Evolutionary conservation across 495 filamentous ascomycete genomes (phyloP).

Genomic region (Annulohypoxylon nitens): DNA sequence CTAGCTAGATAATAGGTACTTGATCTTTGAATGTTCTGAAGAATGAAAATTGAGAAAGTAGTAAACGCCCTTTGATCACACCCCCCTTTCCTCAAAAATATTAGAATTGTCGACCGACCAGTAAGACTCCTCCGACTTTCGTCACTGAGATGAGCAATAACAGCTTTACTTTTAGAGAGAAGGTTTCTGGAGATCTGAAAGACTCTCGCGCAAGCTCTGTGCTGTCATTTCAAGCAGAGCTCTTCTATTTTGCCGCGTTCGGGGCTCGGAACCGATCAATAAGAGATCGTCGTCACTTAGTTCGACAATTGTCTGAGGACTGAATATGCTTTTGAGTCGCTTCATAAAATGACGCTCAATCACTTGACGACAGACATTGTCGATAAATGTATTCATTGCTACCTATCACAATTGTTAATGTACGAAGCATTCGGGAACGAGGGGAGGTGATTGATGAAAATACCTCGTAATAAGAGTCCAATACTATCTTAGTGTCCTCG

Average conservation of each 20-base stretch:
- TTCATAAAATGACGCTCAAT: too few species aligned
- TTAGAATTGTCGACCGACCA: background rate
- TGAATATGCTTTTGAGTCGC: too few species aligned
- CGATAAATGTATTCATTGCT: too few species aligned
- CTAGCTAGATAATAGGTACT: background rate
- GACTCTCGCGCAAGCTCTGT: conserved; percentile 13
- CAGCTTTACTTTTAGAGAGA: background rate
- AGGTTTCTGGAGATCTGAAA: conserved; percentile 11
- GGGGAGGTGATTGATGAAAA: too few species aligned
- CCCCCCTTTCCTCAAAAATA: background rate
- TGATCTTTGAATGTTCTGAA: background rate
- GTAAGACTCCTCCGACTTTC: background rate
- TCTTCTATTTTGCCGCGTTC: too few species aligned
- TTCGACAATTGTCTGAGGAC: too few species aligned
- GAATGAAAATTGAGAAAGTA: background rate
- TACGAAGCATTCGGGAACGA: too few species aligned
- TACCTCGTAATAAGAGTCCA: too few species aligned
- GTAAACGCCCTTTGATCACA: background rate
- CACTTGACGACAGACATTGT: too few species aligned
- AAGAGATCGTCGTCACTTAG: conserved; percentile 29
- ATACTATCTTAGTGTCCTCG: too few species aligned
- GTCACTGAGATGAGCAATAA: background rate
- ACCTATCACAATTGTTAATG: too few species aligned
- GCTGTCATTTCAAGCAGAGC: too few species aligned
- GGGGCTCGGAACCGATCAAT: conserved; percentile 28